Evolutionary conservation across 192 early-diverging fungal genomes (phyloP), one percentile per base, ranked within the genome.

Genomic region (Allomyces javanicus): DNA sequence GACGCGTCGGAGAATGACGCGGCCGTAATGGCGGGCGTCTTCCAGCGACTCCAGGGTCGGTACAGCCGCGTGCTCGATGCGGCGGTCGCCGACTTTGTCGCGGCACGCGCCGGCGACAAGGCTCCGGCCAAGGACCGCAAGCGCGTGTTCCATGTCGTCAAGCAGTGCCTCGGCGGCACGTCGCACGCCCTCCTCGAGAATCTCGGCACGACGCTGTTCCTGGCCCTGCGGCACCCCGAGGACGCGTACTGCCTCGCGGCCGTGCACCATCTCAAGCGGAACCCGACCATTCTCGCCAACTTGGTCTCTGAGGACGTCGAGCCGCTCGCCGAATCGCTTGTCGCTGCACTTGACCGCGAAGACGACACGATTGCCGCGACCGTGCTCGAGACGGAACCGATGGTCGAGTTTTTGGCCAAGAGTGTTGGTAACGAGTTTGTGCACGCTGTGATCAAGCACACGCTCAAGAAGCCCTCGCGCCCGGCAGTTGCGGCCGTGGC

Each of bases 281-380:
- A 21, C 50, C 50, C 21, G 50, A n/a, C 50, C 5, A 14, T n/a
- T 5, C 50, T 58, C 50, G 50, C 12, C 17, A 58, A 14, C 17
- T 6, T 58, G 17, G 50, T n/a, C 3, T 3, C 50, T 12, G 50
- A 58, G 17, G 50, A 72, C 24, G 67, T 79, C 24, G 62, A 76
- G 19, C 68, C 77, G 7, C 83, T 79, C 68, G 64, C 85, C 24
- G 71, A 86, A 14, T 79, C 79, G 17, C 83, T 85, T 55, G 72
- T 82, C 10, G 72, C 74, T 24, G 78, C 77, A 0, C 68, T 79
- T 19, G 76, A 75, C 14, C 66, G 66, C 11, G 62, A 70, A 22
- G 69, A 69, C 58, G 68, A 72, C n/a, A 68, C 71, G n/a, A 73
- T 85, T 58, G 50, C 50, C 50, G 50, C 12, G 17, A 6, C 10